Base-by-base conservation (phyloP, 768 basidiomycete genomes). In the Boletus patriciae region DNA sequence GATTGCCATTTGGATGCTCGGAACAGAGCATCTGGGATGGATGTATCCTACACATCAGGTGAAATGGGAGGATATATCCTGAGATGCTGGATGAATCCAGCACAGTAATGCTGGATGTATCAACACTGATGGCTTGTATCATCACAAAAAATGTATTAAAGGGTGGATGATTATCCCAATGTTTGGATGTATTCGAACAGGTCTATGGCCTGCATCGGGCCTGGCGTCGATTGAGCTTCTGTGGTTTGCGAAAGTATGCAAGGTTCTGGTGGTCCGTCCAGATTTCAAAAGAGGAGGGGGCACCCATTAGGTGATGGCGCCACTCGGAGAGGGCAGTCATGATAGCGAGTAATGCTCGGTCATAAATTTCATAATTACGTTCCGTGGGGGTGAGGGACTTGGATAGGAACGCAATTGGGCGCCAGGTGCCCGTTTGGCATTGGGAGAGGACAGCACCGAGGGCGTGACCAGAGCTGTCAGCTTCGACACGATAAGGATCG, bases 291-390 rank as follows among this genome's bases (percentile, higher is more conserved):
- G 4, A 1, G 6, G 15, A 2, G 8, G 57, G 15, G 0, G 31
- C 8, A 6, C 46, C 58, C 41, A 60, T 55, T 0, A 59, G 37
- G 3, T 59, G 37, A 42, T 73, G 62, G 9, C 69, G 60, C 72
- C 72, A 73, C 12, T 74, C 68, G 0, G 62, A 23, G 1, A 79
- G 59, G 0, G 72, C 70, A 25, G 66, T 34, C 19, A 83, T 70
- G 27, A 83, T 78, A 0, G 80, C 78, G 4, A 82, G 70, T 0
- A 83, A 53, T 64, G 85, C 82, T 2, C 9, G 21, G 9, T 52
- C 43, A 4, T 37, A 36, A 0, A 45, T 45, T 6, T 54, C 38
- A 21, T 83, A 83, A 60, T 83, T 82, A 3, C 65, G 50, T 62
- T 83, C 77, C 0, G 74, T 67, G 0, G 54, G 29, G 9, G 48